phyloP scores from a whole-genome alignment of 108 stramenopile genomes.

The Cyclostephanos tholiformis region DNA sequence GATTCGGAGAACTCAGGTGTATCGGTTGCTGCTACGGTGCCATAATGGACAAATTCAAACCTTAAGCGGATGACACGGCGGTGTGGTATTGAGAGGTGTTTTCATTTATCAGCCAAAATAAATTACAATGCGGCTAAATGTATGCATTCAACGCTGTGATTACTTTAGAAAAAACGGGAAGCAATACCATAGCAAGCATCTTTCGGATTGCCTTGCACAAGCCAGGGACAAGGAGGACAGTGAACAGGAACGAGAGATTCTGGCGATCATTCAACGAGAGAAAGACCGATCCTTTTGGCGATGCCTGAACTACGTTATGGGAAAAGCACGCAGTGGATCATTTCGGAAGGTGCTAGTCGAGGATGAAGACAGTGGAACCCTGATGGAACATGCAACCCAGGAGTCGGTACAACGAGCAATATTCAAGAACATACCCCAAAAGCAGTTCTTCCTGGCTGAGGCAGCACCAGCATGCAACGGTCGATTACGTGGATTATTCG shows the following conservation, averaged over 20 bases:
- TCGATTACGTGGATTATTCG: not conserved
- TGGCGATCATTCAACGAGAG: conserved; percentile 13
- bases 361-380: not conserved
- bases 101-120: not conserved
- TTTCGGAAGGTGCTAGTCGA: not conserved
- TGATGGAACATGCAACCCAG: not conserved
- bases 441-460: conserved; percentile 4
- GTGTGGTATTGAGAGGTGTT: not conserved
- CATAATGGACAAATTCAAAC: not conserved
- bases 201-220: not conserved
- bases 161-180: conserved; percentile 5
- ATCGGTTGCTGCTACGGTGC: not conserved
- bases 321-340: not conserved
- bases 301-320: conserved; percentile 4
- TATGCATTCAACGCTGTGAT: not conserved
- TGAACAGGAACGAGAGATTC: conserved; percentile 4
- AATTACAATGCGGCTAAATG: not conserved
- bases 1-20: conserved; percentile 8
- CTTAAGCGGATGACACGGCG: not conserved
- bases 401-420: not conserved
- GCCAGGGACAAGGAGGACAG: not conserved
- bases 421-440: not conserved
- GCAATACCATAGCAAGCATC: not conserved
- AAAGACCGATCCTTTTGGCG: conserved; percentile 12
- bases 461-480: conserved; percentile 22